A percentile compares a stretch with the other conserved stretches of the same genome.
These are phyloP conservation scores for Aspergillus intermedius DNA, from an alignment of 2,329 filamentous ascomycete genomes.

Conservation along the genomic window DNA sequence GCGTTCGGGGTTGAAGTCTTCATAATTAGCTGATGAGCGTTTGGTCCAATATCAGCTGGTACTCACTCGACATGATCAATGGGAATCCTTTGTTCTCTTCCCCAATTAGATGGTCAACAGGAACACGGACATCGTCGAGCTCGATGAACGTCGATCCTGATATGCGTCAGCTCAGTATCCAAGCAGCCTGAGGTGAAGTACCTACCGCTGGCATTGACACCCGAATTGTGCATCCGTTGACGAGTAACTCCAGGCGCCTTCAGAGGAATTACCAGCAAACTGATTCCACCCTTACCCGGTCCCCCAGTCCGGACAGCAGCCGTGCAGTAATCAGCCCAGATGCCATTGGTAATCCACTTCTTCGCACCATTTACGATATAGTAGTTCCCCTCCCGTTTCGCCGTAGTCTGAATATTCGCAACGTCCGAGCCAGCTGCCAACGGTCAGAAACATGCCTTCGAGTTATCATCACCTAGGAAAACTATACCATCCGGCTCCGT, in stretches of 20 bases:
- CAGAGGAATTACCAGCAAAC: conserved; percentile 60
- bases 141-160: conserved; percentile 56
- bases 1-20: conserved; percentile 69
- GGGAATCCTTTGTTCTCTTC: conserved; percentile 63
- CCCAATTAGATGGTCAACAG: conserved; percentile 62
- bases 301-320: conserved; percentile 56
- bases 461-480: too few species aligned
- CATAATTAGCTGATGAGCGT: background rate
- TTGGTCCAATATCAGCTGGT: background rate
- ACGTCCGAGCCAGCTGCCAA: conserved; percentile 54
- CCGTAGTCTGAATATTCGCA: conserved; percentile 57
- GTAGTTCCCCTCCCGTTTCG: conserved; percentile 43
- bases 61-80: conserved; percentile 61
- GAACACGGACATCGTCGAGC: conserved; percentile 66
- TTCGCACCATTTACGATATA: conserved; percentile 63
- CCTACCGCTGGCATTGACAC: conserved; percentile 58
- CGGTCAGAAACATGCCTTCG: too few species aligned
- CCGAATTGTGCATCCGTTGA: conserved; percentile 53
- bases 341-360: conserved; percentile 62
- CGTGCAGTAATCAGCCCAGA: conserved; percentile 56
- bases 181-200: conserved; percentile 1
- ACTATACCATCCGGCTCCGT: conserved; percentile 54
- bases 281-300: conserved; percentile 53
- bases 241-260: conserved; percentile 54
- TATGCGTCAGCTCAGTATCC: background rate